Evolutionary conservation across 2,329 filamentous ascomycete species (phyloP).

Genomic region (Arthrobotrys iridis): DNA sequence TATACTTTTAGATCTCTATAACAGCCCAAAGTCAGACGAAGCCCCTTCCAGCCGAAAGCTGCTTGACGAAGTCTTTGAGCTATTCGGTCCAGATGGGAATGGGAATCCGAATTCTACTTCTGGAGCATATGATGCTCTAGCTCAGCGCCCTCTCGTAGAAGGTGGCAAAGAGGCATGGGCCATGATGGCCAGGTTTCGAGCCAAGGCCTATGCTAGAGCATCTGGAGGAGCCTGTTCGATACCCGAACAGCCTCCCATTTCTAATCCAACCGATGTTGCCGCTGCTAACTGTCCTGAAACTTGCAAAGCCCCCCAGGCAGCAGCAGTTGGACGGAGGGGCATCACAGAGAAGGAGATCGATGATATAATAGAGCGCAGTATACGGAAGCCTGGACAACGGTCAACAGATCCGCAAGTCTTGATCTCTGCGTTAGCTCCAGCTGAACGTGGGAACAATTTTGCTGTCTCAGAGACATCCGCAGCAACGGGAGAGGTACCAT

Average conservation of each 20-base stretch:
- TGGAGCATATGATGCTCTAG: slow-evolving; percentile 50
- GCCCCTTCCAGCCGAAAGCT: slow-evolving; percentile 52
- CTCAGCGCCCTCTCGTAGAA: slow-evolving; percentile 55
- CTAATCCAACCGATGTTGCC: not conserved
- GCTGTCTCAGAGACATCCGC: slow-evolving; percentile 9
- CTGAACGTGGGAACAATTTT: slow-evolving; percentile 2
- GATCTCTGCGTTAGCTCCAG: slow-evolving; percentile 33
- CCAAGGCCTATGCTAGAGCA: slow-evolving; percentile 55
- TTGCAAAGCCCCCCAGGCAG: not conserved
- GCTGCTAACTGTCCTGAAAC: not conserved
- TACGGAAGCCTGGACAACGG: slow-evolving; percentile 24
- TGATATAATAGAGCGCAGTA: slow-evolving; percentile 51
- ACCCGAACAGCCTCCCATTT: slow-evolving; percentile 2
- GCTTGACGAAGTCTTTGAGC: slow-evolving; percentile 57
- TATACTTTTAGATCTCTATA: slow-evolving; percentile 57
- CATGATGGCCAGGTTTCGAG: slow-evolving; percentile 57
- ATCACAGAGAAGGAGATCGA: slow-evolving; percentile 46
- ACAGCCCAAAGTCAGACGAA: slow-evolving; percentile 55
- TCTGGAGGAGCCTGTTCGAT: not conserved
- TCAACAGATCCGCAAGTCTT: slow-evolving; percentile 17
- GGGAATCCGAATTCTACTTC: slow-evolving; percentile 42
- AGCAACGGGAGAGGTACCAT: not conserved
- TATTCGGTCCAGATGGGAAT: slow-evolving; percentile 57
- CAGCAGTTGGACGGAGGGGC: not conserved
- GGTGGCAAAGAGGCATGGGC: slow-evolving; percentile 57